Evolutionary conservation across 164 flowering plant genomes (phyloP), one percentile per base, ranked within the genome.

Genomic region (Hamamelis virginiana): DNA sequence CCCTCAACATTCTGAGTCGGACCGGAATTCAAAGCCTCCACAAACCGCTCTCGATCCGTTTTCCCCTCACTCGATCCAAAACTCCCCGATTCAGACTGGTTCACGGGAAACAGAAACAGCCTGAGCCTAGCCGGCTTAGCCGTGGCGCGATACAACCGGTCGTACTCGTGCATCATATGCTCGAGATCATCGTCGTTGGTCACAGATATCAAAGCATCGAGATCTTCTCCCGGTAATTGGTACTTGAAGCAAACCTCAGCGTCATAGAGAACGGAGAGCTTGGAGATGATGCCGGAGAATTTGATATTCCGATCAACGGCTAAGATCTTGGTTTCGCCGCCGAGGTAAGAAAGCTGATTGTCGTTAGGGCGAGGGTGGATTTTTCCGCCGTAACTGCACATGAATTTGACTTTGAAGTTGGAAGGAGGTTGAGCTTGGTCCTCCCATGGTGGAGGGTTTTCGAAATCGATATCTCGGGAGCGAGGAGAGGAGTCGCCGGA

Each of bases 321-420:
- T 9, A 92, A 67, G 79, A 90, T 92, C 81, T 92, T 92, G 59
- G 96, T 92, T 22, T 90, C 96, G 11, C 97, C 97, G 28, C 91
- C 96, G 51, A 87, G 74, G 77, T 92, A 92, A 1, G 91, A 66
- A 21, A 92, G 84, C 73, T 85, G 96, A 67, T 90, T 84, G 66
- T 92, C 97, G 65, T 87, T 85, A 3, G 86, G 84, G 1, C 94
- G 72, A 12, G 92, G 96, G 18, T 75, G 89, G 71, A 92, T 92
- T 62, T 85, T 87, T 3, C 98, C 98, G 70, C 93, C 93, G 44
- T 83, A 92, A 66, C 94, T 90, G 82, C 97, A 92, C 89, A 92
- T 83, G 71, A 92, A 80, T 63, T 86, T 90, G 76, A 87, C 89
- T 68, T 80, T 85, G 81, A 82, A 82, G 53, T 66, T 81, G 0